A percentile compares a stretch with the other conserved stretches of the same genome.
Conservation (phyloP, 345 rosid genomes). For the Gossypium thurberi region DNA sequence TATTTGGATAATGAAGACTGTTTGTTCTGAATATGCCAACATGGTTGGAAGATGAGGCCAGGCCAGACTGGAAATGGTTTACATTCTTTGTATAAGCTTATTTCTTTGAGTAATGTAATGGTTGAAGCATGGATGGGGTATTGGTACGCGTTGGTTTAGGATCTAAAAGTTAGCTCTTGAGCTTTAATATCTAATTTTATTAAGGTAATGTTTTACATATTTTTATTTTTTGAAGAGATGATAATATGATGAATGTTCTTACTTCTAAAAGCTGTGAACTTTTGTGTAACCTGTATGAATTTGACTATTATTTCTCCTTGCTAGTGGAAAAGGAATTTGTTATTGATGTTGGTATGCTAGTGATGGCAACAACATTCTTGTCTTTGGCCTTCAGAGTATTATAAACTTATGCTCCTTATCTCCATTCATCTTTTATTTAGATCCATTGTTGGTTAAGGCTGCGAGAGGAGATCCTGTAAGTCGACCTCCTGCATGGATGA, state of each 20-base stretch:
- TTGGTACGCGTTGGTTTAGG: not conserved
- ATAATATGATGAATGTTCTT: not conserved
- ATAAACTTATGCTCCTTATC: not conserved
- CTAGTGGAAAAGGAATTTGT: no score
- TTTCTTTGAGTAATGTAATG: not conserved
- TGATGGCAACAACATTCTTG: not conserved
- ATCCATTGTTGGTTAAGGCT: slow-evolving; percentile 86
- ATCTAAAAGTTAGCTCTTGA: not conserved
- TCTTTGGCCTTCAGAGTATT: not conserved
- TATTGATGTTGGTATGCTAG: not conserved
- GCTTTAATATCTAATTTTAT: not conserved
- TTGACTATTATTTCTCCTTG: not conserved
- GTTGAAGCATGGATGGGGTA: not conserved
- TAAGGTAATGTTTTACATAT: not conserved
- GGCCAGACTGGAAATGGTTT: not conserved
- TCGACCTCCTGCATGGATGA: slow-evolving; percentile 98
- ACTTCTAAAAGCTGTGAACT: not conserved
- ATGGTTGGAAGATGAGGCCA: not conserved
- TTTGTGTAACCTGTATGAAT: not conserved
- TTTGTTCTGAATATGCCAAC: not conserved
- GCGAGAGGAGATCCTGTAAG: slow-evolving; percentile 70
- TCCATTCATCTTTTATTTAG: slow-evolving; percentile 32
- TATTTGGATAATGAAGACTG: no score
- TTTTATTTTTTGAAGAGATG: not conserved
- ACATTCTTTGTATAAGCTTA: not conserved